These are phyloP conservation scores for Talaromyces sp. DNA, from an alignment of 2,329 filamentous ascomycete genomes.

Conservation along the genomic window DNA sequence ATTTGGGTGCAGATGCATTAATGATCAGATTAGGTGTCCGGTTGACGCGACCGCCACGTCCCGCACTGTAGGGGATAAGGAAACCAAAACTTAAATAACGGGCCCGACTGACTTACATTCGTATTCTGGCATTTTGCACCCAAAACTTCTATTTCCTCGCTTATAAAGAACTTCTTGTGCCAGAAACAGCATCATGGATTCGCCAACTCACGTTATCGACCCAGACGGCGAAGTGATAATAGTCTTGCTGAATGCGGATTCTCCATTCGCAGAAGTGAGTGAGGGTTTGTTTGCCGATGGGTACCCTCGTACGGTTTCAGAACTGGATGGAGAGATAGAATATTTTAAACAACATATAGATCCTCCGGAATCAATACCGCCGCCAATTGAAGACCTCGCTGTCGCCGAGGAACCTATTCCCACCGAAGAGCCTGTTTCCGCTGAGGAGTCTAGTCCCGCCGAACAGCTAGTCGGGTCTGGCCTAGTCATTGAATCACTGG, in stretches of 20 bases:
- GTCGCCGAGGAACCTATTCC: neutral
- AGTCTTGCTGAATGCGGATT: neutral
- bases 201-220: conserved; percentile 14
- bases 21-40: too few relatives aligned
- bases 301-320: neutral
- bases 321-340: neutral
- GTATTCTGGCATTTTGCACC: neutral
- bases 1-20: too few relatives aligned
- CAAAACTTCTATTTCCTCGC: neutral
- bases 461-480: neutral
- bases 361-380: neutral
- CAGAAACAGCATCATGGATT: neutral
- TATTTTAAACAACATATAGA: neutral
- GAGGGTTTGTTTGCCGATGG: neutral
- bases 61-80: too few relatives aligned
- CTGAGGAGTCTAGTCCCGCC: neutral
- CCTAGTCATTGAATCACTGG: neutral
- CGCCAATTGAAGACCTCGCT: neutral
- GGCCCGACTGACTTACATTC: neutral
- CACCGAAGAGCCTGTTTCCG: neutral
- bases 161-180: neutral
- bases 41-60: too few relatives aligned
- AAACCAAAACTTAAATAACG: neutral
- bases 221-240: conserved; percentile 6
- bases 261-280: neutral